Percentiles rank a stretch among this genome's conserved stretches.
Evolutionary conservation across 2,329 filamentous ascomycete genomes (phyloP).

Genomic region (Curvularia eragrostidis): DNA sequence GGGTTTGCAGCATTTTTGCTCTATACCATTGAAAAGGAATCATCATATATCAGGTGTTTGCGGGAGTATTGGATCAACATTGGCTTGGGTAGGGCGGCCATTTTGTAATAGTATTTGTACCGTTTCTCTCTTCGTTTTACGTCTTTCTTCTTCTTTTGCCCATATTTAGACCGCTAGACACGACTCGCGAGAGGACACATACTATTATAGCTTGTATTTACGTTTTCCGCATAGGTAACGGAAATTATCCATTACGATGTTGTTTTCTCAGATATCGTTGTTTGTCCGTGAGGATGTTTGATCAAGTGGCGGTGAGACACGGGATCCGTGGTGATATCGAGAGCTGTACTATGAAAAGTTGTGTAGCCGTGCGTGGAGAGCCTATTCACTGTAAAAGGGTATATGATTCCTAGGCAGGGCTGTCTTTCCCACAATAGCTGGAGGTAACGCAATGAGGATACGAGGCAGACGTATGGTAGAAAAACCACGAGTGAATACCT

Average conservation of each 20-base stretch:
- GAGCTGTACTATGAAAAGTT: neutral
- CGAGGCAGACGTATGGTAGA: neutral
- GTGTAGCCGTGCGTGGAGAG: neutral
- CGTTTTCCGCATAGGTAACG: neutral
- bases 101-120: slow-evolving; percentile 15
- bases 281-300: neutral
- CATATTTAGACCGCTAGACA: slow-evolving; percentile 6
- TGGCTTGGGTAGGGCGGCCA: slow-evolving; percentile 6
- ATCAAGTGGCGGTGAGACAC: neutral
- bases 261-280: neutral
- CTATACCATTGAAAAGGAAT: slow-evolving; percentile 23
- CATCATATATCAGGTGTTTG: slow-evolving; percentile 7
- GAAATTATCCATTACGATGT: neutral
- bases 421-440: neutral
- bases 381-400: neutral
- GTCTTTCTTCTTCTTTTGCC: neutral
- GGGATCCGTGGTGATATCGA: neutral
- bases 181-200: slow-evolving; percentile 11
- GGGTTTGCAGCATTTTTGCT: slow-evolving; percentile 17
- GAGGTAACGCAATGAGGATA: neutral
- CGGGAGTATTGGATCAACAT: slow-evolving; percentile 2
- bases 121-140: neutral
- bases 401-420: neutral
- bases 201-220: slow-evolving; percentile 1
- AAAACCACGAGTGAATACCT: neutral